These are phyloP conservation scores for Colletotrichum spinosum DNA, from an alignment of 2,329 filamentous ascomycete genomes.

Conservation along the genomic window DNA sequence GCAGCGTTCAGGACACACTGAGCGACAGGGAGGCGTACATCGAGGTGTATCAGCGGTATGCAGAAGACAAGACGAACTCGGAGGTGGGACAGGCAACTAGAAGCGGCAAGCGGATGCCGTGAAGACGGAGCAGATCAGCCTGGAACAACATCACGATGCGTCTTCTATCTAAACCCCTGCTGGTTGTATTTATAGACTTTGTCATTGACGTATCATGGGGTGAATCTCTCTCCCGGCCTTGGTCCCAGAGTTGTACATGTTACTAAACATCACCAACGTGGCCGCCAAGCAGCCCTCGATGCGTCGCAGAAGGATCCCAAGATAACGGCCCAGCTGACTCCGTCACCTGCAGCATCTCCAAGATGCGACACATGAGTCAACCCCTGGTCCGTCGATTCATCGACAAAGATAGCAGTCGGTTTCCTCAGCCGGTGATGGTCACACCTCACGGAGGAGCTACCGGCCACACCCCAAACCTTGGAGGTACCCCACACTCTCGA, in stretches of 20 bases:
- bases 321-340: conserved; percentile 7
- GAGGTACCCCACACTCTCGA: conserved; percentile 12
- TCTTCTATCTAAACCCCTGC: neutral
- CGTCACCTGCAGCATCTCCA: conserved; percentile 7
- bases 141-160: neutral
- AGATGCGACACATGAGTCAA: neutral
- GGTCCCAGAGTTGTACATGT: neutral
- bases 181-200: neutral
- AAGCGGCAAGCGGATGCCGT: conserved; percentile 72
- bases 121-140: neutral
- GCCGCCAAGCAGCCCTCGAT: neutral
- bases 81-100: conserved; percentile 72
- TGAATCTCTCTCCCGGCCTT: neutral
- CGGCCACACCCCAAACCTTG: conserved; percentile 11
- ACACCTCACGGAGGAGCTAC: conserved; percentile 25
- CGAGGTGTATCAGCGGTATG: conserved; percentile 75
- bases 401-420: conserved; percentile 9
- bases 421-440: conserved; percentile 16
- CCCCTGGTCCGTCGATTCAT: neutral
- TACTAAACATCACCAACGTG: conserved; percentile 5
- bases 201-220: neutral
- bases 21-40: conserved; percentile 77
- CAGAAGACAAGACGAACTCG: conserved; percentile 72
- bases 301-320: conserved; percentile 5
- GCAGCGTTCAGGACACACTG: conserved; percentile 75